A percentile compares a stretch with the other conserved stretches of the same genome.
Conservation (phyloP, 495 filamentous ascomycete genomes). For the Friedmanniomyces endolithicus region DNA sequence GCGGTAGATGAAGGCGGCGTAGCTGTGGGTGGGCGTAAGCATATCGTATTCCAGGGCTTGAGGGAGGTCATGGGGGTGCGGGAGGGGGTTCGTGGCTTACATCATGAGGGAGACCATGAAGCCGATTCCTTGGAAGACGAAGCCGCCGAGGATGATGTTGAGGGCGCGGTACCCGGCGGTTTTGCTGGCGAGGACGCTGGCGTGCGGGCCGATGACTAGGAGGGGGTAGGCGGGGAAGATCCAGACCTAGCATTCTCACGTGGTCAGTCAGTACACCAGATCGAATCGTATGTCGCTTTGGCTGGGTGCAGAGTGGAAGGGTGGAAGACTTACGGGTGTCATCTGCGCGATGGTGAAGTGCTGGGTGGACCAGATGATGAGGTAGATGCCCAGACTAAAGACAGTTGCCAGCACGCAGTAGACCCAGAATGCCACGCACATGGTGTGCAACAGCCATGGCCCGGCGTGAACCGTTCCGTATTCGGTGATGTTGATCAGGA, state of each 20-base stretch:
- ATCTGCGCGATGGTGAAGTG: slow-evolving; percentile 75
- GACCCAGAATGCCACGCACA: slow-evolving; percentile 61
- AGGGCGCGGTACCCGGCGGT: slow-evolving; percentile 34
- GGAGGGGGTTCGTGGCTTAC: no score
- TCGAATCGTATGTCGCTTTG: no score
- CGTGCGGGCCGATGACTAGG: slow-evolving; percentile 65
- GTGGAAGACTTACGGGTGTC: slow-evolving; percentile 49
- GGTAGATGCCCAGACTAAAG: slow-evolving; percentile 52
- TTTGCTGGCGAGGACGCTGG: slow-evolving; percentile 48
- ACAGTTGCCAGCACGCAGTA: slow-evolving; percentile 52
- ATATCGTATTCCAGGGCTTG: slow-evolving; percentile 50
- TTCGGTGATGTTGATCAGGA: slow-evolving; percentile 67
- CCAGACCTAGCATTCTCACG: slow-evolving; percentile 37
- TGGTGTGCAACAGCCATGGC: slow-evolving; percentile 51
- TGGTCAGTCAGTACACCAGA: no score
- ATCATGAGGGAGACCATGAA: slow-evolving; percentile 72
- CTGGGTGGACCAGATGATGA: slow-evolving; percentile 50
- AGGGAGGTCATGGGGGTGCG: background rate
- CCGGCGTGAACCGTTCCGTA: slow-evolving; percentile 59
- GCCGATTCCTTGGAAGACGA: slow-evolving; percentile 68
- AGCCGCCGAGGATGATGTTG: slow-evolving; percentile 56
- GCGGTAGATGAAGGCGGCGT: slow-evolving; percentile 73
- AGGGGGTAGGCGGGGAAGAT: slow-evolving; percentile 85
- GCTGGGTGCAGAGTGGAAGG: background rate
- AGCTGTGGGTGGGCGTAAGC: no score